Base-by-base conservation (phyloP, 1,139 yeast genomes). In the Meyerozyma carpophila region DNA sequence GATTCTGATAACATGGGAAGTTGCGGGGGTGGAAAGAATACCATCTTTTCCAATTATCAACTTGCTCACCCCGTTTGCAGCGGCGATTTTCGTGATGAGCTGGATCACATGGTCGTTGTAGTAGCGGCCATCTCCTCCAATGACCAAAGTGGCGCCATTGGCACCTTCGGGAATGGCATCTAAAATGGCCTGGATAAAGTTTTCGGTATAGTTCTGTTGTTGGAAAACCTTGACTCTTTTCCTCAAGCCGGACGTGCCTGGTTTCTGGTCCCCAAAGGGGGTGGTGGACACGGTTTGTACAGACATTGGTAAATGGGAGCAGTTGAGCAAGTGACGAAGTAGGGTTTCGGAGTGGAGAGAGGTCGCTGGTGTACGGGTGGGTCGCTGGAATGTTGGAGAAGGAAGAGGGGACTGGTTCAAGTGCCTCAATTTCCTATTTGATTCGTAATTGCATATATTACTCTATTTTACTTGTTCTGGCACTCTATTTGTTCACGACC, bases 111-210 rank as follows among this genome's bases (percentile, higher is more conserved):
- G 75, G 55, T 82, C 87, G 60, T 91, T 91, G 70, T 88, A 93
- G 73, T 73, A 93, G 55, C 98, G 82, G 43, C 98, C 98, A 62
- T 93, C 98, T 47, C 98, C 98, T 45, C 98, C 98, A 53, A 93
- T 82, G 4, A 91, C 97, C 50, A 93, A 73, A 5, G 87, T 82
- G 4, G 96, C 75, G 48, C 72, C 86, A 45, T 77, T 47, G 8
- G 83, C 68, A 27, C 97, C 97, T 63, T 91, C 96, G 13, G 98
- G 98, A 55, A 93, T 91, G 37, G 97, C 80, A 45, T 81, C 79
- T 47, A 93, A 66, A 51, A 89, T 78, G 18, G 97, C 79, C 64
- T 93, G 98, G 51, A 93, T 79, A 68, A 93, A 93, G 71, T 93
- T 93, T 65, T 93, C 98, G 2, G 96, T 85, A 68, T 93, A 93